These are phyloP conservation scores for Phytopythium boreale DNA, from an alignment of 352 stramenopile species.

Conservation along the genomic window DNA sequence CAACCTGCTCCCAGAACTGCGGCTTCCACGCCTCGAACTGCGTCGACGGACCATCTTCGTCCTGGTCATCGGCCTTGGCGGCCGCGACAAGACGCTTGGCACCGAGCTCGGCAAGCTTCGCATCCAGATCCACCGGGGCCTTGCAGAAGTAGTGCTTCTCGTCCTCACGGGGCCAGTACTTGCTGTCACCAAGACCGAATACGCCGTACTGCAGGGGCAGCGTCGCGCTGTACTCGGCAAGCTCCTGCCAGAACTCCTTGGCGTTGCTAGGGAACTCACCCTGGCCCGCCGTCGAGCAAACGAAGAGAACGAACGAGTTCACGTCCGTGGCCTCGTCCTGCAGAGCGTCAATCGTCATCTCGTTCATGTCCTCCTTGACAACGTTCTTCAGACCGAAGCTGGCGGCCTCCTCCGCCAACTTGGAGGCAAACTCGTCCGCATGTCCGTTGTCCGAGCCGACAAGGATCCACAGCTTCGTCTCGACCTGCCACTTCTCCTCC, in stretches of 20 bases:
- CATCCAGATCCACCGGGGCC: constrained; percentile 59
- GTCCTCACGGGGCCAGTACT: constrained; percentile 81
- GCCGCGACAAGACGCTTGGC: constrained; percentile 53
- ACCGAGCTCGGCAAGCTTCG: constrained; percentile 70
- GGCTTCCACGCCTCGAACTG: constrained; percentile 75
- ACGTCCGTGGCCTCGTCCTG: constrained; percentile 66
- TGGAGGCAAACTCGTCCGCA: constrained; percentile 66
- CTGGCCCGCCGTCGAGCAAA: constrained; percentile 78
- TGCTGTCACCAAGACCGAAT: constrained; percentile 74
- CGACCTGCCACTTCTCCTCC: constrained; percentile 54
- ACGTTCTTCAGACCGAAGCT: constrained; percentile 72
- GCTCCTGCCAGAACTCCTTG: constrained; percentile 79
- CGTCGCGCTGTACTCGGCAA: constrained; percentile 53
- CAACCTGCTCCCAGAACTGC: constrained; percentile 69
- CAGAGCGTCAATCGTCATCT: constrained; percentile 68
- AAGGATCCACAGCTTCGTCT: constrained; percentile 76
- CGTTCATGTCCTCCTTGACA: constrained; percentile 84
- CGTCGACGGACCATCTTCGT: constrained; percentile 73
- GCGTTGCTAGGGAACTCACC: constrained; percentile 76
- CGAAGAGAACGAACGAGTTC: constrained; percentile 72
- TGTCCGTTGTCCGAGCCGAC: constrained; percentile 78
- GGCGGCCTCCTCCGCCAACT: constrained; percentile 67
- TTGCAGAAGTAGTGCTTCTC: constrained; percentile 88
- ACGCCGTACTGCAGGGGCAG: constrained; percentile 74
- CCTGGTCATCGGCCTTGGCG: constrained; percentile 78